Conservation (phyloP, 2,329 filamentous ascomycete genomes). For the Westerdykella aurantiaca region DNA sequence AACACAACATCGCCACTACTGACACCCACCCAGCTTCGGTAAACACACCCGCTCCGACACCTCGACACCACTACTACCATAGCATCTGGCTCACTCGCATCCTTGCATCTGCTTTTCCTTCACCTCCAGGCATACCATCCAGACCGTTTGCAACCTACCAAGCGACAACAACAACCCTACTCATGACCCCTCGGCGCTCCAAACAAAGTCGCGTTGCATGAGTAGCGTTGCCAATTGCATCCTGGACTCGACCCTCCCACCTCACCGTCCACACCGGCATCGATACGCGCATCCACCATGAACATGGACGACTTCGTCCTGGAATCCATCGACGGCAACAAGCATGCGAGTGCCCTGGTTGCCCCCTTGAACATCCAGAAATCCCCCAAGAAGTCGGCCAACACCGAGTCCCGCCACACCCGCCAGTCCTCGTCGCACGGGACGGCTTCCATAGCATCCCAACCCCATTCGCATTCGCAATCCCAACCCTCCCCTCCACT, state of each 20-base stretch:
- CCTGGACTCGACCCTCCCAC: background rate
- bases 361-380: conserved; percentile 36
- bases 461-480: conserved; percentile 27
- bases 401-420: conserved; percentile 17
- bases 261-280: background rate
- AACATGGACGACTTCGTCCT: conserved; percentile 26
- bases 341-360: conserved; percentile 32
- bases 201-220: conserved; percentile 19
- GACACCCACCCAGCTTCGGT: conserved; percentile 1
- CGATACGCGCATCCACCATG: conserved; percentile 4
- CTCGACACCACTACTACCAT: background rate
- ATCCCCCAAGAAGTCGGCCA: conserved; percentile 25
- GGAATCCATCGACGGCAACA: conserved; percentile 25
- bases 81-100: too few species aligned
- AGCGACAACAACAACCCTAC: conserved; percentile 9
- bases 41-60: background rate
- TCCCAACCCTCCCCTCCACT: conserved; percentile 69
- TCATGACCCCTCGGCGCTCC: conserved; percentile 25
- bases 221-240: conserved; percentile 14
- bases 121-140: background rate
- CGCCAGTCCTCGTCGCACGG: conserved; percentile 31
- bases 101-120: background rate
- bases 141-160: conserved; percentile 2
- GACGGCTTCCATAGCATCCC: conserved; percentile 20
- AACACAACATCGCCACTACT: conserved; percentile 22